Evolutionary conservation across 805 yeast genomes (phyloP), one percentile per base, ranked within the genome.

Genomic region (Candida vartiovaarae): DNA sequence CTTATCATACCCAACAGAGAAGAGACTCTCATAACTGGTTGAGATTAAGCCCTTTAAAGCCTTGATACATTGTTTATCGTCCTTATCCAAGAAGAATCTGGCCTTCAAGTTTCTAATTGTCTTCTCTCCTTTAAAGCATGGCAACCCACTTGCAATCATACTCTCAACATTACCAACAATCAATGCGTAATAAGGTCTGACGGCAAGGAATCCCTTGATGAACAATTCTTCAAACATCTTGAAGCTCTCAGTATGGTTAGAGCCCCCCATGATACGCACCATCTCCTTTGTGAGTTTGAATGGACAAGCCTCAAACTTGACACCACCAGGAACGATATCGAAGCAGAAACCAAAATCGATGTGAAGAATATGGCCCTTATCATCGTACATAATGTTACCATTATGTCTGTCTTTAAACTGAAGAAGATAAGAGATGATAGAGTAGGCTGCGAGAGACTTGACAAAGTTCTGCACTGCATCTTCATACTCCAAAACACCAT

Each of bases 281-380:
- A 95, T 93, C 59, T 93, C 99, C 55, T 83, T 85, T 4, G 99
- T 93, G 51, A 93, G 75, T 61, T 93, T 93, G 72, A 93, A 93
- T 9, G 99, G 98, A 1, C 95, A 96, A n/a, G 88, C 95, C 57
- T 93, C 99, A 61, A 93, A 95, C 57, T 82, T 87, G 39, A 93
- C 97, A 32, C 99, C 99, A 52, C 99, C 99, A 8, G 99, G 99
- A 31, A 87, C 97, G 63, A 93, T 93, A 67, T 93, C 99, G 62
- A 93, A 95, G 57, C 96, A 90, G 74, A 93, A 93, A 3, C 99
- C 99, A 68, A 93, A 93, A 67, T 93, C 99, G 64, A 95, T 87
- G 64, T 93, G 99, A 49, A 95, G 68, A 48, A 95, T 78, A 61
- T 93, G 96, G 5, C 99, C 99, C 56, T 86, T 84, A 47, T 82